Evolutionary conservation across 768 basidiomycete species (phyloP).

Genomic region (Lactarius sanguifluus): DNA sequence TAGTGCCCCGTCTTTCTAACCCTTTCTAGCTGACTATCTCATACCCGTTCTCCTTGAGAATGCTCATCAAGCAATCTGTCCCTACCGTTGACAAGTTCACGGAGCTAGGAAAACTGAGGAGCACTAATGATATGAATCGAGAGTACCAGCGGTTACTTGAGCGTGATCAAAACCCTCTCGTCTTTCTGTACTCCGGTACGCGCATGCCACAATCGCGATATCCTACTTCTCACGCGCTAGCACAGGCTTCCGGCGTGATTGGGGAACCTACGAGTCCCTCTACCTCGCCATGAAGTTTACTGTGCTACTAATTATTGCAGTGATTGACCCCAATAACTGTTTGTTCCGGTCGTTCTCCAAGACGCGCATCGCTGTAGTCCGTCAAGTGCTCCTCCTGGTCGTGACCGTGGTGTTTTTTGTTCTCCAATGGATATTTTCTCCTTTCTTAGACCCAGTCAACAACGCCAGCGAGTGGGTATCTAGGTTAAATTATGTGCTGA

Average conservation of each 20-base stretch:
- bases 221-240: slow-evolving; percentile 7
- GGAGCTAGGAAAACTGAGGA: slow-evolving; percentile 66
- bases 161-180: slow-evolving; percentile 65
- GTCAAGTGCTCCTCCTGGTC: slow-evolving; percentile 59
- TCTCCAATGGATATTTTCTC: slow-evolving; percentile 57
- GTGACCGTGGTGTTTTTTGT: slow-evolving; percentile 60
- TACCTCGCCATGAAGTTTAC: slow-evolving; percentile 72
- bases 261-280: slow-evolving; percentile 64
- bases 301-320: slow-evolving; percentile 60
- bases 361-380: slow-evolving; percentile 52
- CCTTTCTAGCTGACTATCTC: slow-evolving; percentile 56
- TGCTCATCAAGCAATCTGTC: slow-evolving; percentile 54
- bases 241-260: slow-evolving; percentile 65
- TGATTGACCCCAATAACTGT: slow-evolving; percentile 73
- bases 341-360: slow-evolving; percentile 57
- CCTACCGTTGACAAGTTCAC: slow-evolving; percentile 68
- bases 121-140: slow-evolving; percentile 54
- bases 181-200: slow-evolving; percentile 68
- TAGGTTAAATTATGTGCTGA: slow-evolving; percentile 65
- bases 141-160: slow-evolving; percentile 69
- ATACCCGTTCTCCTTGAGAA: slow-evolving; percentile 65
- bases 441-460: slow-evolving; percentile 68
- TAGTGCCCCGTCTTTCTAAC: slow-evolving; percentile 1
- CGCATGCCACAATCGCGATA: slow-evolving; percentile 4
- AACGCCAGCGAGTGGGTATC: slow-evolving; percentile 79